Evolutionary conservation across 305 asterid genomes (phyloP).

Genomic region (Fraxinus baroniana): DNA sequence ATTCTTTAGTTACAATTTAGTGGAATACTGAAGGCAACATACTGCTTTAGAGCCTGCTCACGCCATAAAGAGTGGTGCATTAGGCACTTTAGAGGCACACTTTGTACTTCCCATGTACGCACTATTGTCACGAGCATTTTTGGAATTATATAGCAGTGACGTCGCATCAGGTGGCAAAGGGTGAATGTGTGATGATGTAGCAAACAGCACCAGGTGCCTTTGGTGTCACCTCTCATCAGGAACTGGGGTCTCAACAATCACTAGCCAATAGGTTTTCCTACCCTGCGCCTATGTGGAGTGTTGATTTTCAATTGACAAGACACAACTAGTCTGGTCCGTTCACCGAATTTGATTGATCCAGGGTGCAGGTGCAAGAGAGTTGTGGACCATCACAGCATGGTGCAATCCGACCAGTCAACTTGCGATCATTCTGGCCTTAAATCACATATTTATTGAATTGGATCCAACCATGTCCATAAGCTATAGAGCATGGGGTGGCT

Average conservation of each 20-base stretch:
- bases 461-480: not conserved
- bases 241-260: not conserved
- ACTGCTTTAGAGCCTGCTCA: not conserved
- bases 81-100: not conserved
- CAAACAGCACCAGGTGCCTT: not conserved
- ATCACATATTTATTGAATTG: not conserved
- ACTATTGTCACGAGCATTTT: not conserved
- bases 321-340: not conserved
- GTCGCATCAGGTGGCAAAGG: not conserved
- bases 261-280: not conserved
- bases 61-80: not conserved
- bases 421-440: not conserved
- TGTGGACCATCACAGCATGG: not conserved
- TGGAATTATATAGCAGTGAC: not conserved
- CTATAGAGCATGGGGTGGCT: not conserved
- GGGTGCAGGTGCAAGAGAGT: not conserved
- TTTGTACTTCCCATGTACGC: not conserved
- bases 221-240: not conserved
- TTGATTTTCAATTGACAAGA: not conserved
- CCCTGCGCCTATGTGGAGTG: not conserved
- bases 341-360: not conserved
- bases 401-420: not conserved
- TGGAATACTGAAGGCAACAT: not conserved
- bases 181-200: not conserved
- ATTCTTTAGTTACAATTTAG: not conserved